phyloP scores from a whole-genome alignment of 2,329 filamentous ascomycete genomes.

The Sporothrix protearum region DNA sequence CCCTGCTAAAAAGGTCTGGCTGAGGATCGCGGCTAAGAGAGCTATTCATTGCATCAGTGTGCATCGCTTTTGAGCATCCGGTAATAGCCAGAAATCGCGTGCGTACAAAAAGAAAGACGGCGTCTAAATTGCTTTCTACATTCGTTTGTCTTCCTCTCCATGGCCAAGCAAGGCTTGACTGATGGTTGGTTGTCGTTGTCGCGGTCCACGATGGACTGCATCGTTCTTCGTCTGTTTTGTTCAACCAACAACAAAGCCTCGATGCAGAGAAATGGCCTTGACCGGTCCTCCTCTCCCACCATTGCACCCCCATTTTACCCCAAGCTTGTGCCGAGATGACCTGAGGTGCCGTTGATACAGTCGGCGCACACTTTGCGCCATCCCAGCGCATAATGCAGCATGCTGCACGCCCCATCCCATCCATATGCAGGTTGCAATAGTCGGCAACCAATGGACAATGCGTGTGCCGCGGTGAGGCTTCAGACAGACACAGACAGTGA shows the following conservation, averaged over 20 bases:
- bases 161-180: not conserved
- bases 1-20: constrained; percentile 4
- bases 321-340: too few species aligned
- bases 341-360: too few species aligned
- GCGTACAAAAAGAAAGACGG: not conserved
- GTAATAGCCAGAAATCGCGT: not conserved
- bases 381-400: not conserved
- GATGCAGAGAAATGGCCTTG: not conserved
- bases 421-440: not conserved
- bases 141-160: not conserved
- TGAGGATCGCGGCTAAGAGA: not conserved
- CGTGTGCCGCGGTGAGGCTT: not conserved
- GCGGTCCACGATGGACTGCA: not conserved
- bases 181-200: not conserved
- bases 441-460: not conserved
- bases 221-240: not conserved
- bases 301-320: not conserved
- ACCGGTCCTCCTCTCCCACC: not conserved
- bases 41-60: not conserved
- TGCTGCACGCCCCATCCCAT: not conserved
- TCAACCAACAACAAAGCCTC: not conserved
- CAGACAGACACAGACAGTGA: too few species aligned
- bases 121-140: not conserved
- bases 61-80: not conserved
- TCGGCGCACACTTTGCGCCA: too few species aligned